These are phyloP conservation scores for Juglanconis sp. DNA, from an alignment of 2,329 filamentous ascomycete genomes.

Conservation along the genomic window DNA sequence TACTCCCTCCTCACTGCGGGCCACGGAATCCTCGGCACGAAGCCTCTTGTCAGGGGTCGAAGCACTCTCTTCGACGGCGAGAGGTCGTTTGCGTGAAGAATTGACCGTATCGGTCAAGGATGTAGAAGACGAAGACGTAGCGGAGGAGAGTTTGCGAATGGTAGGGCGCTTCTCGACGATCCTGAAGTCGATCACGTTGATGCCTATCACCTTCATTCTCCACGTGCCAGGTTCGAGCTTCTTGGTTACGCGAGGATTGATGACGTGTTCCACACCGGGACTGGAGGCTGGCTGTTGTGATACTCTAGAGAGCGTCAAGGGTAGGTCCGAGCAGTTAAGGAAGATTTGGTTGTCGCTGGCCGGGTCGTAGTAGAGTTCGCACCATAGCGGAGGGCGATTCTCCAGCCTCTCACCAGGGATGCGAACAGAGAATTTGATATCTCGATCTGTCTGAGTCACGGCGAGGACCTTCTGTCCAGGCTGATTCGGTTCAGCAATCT, in stretches of 20 bases:
- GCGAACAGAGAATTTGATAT: slow-evolving; percentile 58
- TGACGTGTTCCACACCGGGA: slow-evolving; percentile 28
- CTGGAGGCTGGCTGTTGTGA: slow-evolving; percentile 38
- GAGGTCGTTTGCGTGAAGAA: slow-evolving; percentile 50
- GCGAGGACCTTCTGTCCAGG: slow-evolving; percentile 56
- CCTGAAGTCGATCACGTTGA: slow-evolving; percentile 55
- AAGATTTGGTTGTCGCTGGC: slow-evolving; percentile 57
- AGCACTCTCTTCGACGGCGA: slow-evolving; percentile 40
- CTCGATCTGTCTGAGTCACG: slow-evolving; percentile 57
- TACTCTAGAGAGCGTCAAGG: slow-evolving; percentile 46
- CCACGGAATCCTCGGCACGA: slow-evolving; percentile 28
- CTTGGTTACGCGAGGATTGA: slow-evolving; percentile 41
- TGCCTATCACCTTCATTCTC: slow-evolving; percentile 49
- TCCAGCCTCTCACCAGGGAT: slow-evolving; percentile 48
- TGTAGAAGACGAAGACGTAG: slow-evolving; percentile 29
- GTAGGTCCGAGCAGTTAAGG: slow-evolving; percentile 52
- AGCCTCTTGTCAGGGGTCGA: slow-evolving; percentile 39
- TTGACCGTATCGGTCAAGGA: slow-evolving; percentile 32
- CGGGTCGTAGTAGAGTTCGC: slow-evolving; percentile 59
- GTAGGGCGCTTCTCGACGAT: slow-evolving; percentile 54
- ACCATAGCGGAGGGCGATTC: slow-evolving; percentile 51
- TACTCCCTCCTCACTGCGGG: slow-evolving; percentile 43
- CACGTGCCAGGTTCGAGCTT: slow-evolving; percentile 53
- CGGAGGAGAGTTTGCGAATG: slow-evolving; percentile 21
- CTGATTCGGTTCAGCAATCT: slow-evolving; percentile 48